Percentiles rank a stretch among this genome's conserved stretches.
phyloP scores from a whole-genome alignment of 176 grass and related monocot species.

The Oryza australiensis region DNA sequence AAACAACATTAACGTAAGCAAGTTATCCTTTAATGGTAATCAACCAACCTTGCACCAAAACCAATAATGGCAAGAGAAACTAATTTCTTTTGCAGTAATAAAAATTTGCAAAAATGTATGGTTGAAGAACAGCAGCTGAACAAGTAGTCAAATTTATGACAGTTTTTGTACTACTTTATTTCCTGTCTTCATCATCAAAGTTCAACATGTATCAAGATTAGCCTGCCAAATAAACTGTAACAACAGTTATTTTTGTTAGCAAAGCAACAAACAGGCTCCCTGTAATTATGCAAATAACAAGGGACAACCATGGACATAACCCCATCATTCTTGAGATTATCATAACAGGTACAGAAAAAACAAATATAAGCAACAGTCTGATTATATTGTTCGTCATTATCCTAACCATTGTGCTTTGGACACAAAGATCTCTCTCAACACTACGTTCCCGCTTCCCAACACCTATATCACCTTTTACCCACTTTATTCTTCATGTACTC shows the following conservation, averaged over 20 bases:
- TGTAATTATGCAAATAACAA: slow-evolving; percentile 18
- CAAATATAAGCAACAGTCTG: slow-evolving; percentile 24
- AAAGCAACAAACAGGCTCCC: slow-evolving; percentile 1
- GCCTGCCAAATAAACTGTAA: slow-evolving; percentile 22
- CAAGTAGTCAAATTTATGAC: neutral
- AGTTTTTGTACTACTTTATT: neutral
- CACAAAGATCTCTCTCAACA: slow-evolving; percentile 7
- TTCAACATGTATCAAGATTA: neutral
- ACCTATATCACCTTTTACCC: slow-evolving; percentile 17
- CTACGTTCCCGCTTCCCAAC: slow-evolving; percentile 15
- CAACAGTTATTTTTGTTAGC: neutral
- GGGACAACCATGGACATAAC: neutral
- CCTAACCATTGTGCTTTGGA: slow-evolving; percentile 28
- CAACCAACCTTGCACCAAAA: slow-evolving; percentile 8
- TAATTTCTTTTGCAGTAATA: neutral
- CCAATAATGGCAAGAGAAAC: slow-evolving; percentile 7
- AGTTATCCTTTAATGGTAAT: slow-evolving; percentile 10
- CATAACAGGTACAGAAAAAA: slow-evolving; percentile 19
- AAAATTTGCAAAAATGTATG: neutral
- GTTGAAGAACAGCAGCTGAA: neutral
- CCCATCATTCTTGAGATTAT: neutral
- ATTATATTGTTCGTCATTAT: slow-evolving; percentile 33
- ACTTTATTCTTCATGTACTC: slow-evolving; percentile 19
- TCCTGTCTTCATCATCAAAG: slow-evolving; percentile 3
- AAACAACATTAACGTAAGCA: neutral